These are phyloP conservation scores for Dysphania ambrosioides DNA, from an alignment of 148 eudicot species.

Conservation along the genomic window DNA sequence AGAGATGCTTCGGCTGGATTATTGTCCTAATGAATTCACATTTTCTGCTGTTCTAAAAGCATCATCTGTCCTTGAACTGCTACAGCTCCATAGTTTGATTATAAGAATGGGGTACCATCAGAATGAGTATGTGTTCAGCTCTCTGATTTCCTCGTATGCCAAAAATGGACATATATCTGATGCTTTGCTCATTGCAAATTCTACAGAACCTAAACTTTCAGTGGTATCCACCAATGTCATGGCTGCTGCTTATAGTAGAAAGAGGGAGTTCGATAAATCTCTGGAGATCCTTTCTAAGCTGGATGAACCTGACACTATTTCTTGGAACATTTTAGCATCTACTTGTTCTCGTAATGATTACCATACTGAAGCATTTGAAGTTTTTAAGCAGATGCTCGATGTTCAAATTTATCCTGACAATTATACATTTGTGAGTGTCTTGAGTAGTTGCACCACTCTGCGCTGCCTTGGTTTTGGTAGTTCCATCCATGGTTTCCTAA, in stretches of 20 bases:
- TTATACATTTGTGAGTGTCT: constrained; percentile 54
- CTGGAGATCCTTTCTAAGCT: constrained; percentile 49
- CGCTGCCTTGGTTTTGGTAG: constrained; percentile 61
- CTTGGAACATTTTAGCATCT: constrained; percentile 69
- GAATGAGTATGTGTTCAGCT: constrained; percentile 46
- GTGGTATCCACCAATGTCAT: constrained; percentile 55
- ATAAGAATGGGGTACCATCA: constrained; percentile 47
- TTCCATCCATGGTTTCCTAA: constrained; percentile 57
- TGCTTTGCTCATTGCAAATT: constrained; percentile 44
- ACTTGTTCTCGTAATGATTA: constrained; percentile 74
- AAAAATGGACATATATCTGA: constrained; percentile 46
- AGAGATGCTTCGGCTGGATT: constrained; percentile 52
- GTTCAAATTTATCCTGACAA: constrained; percentile 49
- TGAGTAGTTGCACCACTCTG: constrained; percentile 51
- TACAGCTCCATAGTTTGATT: constrained; percentile 54
- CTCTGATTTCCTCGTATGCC: constrained; percentile 61
- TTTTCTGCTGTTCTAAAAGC: constrained; percentile 54
- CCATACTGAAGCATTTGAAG: constrained; percentile 57
- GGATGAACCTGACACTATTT: constrained; percentile 54
- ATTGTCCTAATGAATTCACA: constrained; percentile 47
- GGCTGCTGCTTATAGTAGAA: constrained; percentile 66
- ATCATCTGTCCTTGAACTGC: constrained; percentile 35
- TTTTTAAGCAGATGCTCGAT: constrained; percentile 59
- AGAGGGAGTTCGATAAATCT: constrained; percentile 51
- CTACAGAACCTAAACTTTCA: constrained; percentile 28